phyloP scores from a whole-genome alignment of 2,329 filamentous ascomycete genomes.

The Nothophaeocryptopus gaeumannii region DNA sequence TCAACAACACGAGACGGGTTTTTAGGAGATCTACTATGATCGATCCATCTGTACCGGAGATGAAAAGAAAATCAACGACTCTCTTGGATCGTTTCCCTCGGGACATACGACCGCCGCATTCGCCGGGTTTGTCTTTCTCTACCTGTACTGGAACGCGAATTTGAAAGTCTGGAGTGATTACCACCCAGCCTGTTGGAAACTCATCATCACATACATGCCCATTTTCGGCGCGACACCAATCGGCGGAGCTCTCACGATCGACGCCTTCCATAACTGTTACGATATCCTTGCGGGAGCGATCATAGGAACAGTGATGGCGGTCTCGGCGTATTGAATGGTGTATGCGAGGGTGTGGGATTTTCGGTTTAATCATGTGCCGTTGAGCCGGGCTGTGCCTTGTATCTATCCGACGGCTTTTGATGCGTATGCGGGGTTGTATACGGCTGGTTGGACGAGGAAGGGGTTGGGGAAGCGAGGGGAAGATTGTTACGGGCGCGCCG shows the following conservation, averaged over 20 bases:
- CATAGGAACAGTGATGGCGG: slow-evolving; percentile 65
- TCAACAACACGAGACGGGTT: slow-evolving; percentile 50
- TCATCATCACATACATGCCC: slow-evolving; percentile 62
- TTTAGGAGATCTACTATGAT: slow-evolving; percentile 63
- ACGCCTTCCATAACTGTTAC: slow-evolving; percentile 75
- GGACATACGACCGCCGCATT: slow-evolving; percentile 74
- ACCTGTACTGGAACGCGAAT: slow-evolving; percentile 74
- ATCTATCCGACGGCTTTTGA: slow-evolving; percentile 33
- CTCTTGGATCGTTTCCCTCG: slow-evolving; percentile 68
- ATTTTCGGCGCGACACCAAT: slow-evolving; percentile 67
- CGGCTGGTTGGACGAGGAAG: slow-evolving; percentile 7
- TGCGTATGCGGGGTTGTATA: slow-evolving; percentile 1
- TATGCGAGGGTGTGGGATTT: slow-evolving; percentile 69
- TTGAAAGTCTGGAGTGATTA: slow-evolving; percentile 72
- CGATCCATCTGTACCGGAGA: slow-evolving; percentile 68
- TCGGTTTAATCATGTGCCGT: slow-evolving; percentile 63
- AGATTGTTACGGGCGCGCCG: not conserved
- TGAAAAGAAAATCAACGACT: slow-evolving; percentile 62
- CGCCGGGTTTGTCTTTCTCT: slow-evolving; percentile 67
- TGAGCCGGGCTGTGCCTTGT: slow-evolving; percentile 58
- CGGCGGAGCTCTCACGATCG: slow-evolving; percentile 65
- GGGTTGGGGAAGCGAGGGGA: slow-evolving; percentile 3
- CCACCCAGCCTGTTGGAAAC: slow-evolving; percentile 72
- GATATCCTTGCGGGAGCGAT: slow-evolving; percentile 65
- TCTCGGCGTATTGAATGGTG: slow-evolving; percentile 64